Evolutionary conservation across 768 basidiomycete genomes (phyloP).

Genomic region (Saitozyma sp.): DNA sequence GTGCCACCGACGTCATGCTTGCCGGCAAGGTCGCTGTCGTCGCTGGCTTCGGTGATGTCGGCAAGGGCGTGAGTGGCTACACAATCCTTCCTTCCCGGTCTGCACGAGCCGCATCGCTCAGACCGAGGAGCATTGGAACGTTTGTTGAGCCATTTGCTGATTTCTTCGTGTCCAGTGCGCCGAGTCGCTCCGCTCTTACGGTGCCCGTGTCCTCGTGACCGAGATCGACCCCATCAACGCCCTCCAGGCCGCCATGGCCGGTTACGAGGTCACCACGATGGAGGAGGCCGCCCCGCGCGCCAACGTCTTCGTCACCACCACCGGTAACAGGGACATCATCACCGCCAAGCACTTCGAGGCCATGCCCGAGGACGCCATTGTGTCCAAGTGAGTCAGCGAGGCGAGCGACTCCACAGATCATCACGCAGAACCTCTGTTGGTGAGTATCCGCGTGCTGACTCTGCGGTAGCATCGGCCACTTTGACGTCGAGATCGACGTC

Average conservation of each 20-base stretch:
- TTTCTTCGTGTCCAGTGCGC: slow-evolving; percentile 61
- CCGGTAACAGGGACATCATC: slow-evolving; percentile 98
- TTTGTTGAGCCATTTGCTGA: slow-evolving; percentile 53
- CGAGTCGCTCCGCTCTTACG: slow-evolving; percentile 94
- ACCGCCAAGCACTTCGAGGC: slow-evolving; percentile 81
- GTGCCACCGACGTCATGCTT: slow-evolving; percentile 99
- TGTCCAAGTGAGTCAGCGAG: slow-evolving; percentile 73
- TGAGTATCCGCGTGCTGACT: slow-evolving; percentile 9
- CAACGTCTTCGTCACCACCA: slow-evolving; percentile 97
- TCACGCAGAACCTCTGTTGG: background rate
- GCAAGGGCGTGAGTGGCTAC: slow-evolving; percentile 80
- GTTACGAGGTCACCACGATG: slow-evolving; percentile 98
- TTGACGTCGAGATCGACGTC: slow-evolving; percentile 76
- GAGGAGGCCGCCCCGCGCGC: slow-evolving; percentile 86
- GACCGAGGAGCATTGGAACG: background rate
- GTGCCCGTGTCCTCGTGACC: slow-evolving; percentile 90
- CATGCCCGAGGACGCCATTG: slow-evolving; percentile 98
- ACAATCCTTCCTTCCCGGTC: slow-evolving; percentile 1
- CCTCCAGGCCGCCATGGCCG: slow-evolving; percentile 98
- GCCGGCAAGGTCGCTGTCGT: slow-evolving; percentile 99
- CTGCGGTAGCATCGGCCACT: slow-evolving; percentile 54
- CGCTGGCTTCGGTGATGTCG: slow-evolving; percentile 98
- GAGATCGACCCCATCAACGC: slow-evolving; percentile 99
- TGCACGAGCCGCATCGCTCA: slow-evolving; percentile 1
- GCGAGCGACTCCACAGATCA: too few relatives aligned